phyloP scores from a whole-genome alignment of 1,284 basidiomycete species.

The Rhodotorula sp. region DNA sequence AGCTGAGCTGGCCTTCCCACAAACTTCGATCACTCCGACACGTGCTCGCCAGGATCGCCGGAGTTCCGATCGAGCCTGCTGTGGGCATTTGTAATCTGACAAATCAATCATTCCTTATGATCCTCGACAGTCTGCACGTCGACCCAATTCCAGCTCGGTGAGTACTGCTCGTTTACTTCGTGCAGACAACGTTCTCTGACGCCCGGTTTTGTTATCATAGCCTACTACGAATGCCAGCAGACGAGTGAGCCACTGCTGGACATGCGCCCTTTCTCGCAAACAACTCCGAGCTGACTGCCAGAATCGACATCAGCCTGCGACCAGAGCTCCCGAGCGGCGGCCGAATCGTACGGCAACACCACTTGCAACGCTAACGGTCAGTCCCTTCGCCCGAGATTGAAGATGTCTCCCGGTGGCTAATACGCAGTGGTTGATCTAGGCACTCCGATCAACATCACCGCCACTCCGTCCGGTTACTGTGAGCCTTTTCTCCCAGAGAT shows the following conservation, averaged over 20 bases:
- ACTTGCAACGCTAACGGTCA: not conserved
- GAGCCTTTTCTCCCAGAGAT: not conserved
- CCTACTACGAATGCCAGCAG: slow-evolving; percentile 19
- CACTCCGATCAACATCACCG: slow-evolving; percentile 34
- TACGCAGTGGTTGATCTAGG: not conserved
- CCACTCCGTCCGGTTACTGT: slow-evolving; percentile 20
- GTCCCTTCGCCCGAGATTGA: not conserved
- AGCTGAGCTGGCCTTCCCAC: no score
- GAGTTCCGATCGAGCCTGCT: no score
- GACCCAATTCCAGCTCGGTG: slow-evolving; percentile 16
- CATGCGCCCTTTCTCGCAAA: not conserved
- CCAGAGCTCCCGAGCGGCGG: slow-evolving; percentile 14
- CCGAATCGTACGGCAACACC: slow-evolving; percentile 24
- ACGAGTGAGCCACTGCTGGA: slow-evolving; percentile 12
- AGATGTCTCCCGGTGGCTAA: no score
- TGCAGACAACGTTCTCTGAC: not conserved
- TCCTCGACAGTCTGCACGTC: slow-evolving; percentile 17
- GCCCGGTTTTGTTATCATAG: not conserved
- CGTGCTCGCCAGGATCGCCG: no score
- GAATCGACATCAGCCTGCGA: slow-evolving; percentile 22
- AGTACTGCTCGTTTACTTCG: not conserved
- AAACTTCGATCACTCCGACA: no score
- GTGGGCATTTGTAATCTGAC: no score
- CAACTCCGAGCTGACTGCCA: not conserved
- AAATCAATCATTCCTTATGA: no score